These are phyloP conservation scores for Purshia tridentata DNA, from an alignment of 306 rosid genomes.

Conservation along the genomic window DNA sequence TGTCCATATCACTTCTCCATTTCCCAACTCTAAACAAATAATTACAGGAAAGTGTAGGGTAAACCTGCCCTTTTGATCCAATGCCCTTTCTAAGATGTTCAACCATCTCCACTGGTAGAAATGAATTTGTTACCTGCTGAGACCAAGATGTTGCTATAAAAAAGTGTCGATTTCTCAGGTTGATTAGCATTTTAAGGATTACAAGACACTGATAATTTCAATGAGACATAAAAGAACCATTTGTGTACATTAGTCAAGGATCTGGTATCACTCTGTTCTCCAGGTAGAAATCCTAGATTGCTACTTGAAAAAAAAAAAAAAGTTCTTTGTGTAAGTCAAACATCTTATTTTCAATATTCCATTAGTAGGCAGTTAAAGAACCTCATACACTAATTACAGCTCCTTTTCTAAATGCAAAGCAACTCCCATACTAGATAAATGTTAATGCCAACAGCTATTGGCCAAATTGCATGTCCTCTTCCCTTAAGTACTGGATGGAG, in stretches of 20 bases:
- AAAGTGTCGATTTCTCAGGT: not conserved
- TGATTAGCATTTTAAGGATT: not conserved
- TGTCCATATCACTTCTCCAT: slow-evolving; percentile 15
- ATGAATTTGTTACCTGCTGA: slow-evolving; percentile 55
- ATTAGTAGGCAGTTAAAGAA: slow-evolving; percentile 1
- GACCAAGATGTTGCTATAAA: slow-evolving; percentile 21
- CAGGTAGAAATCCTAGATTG: not conserved
- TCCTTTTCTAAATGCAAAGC: not conserved
- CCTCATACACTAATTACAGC: not conserved
- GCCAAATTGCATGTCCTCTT: not conserved
- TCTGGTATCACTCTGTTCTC: not conserved
- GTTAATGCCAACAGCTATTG: not conserved
- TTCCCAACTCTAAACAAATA: slow-evolving; percentile 16
- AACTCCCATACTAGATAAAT: not conserved
- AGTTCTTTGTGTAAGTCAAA: not conserved
- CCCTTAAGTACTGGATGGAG: not conserved
- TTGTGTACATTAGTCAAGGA: not conserved
- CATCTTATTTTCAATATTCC: not conserved
- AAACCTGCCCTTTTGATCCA: slow-evolving; percentile 81
- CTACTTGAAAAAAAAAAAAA: not conserved
- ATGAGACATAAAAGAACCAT: not conserved
- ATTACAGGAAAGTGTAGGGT: not conserved
- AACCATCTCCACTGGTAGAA: slow-evolving; percentile 69
- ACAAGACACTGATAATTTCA: not conserved
- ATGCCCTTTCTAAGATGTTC: slow-evolving; percentile 78